Percentiles rank a stretch among this genome's conserved stretches.
These are phyloP conservation scores for Xylaria sp. DNA, from an alignment of 2,329 filamentous ascomycete genomes.

Conservation along the genomic window DNA sequence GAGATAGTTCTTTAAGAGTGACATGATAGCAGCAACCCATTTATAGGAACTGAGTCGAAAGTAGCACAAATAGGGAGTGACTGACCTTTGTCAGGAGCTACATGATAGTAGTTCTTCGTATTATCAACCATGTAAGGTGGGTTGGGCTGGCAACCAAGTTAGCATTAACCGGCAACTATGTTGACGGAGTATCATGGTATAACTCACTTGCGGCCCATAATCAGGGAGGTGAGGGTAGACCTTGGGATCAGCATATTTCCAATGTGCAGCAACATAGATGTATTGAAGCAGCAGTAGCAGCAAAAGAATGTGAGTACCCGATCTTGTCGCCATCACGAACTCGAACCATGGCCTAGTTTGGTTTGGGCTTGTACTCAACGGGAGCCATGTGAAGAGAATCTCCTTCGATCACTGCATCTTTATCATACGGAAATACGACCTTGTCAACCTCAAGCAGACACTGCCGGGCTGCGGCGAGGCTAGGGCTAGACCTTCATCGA, in stretches of 20 bases:
- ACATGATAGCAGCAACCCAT: not conserved
- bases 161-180: not conserved
- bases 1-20: too few relatives aligned
- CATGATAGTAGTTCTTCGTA: constrained; percentile 38
- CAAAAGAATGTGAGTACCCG: not conserved
- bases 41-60: not conserved
- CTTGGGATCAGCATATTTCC: constrained; percentile 10
- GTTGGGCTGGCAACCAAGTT: not conserved
- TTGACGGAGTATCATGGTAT: not conserved
- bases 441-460: too few relatives aligned
- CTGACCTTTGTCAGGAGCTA: constrained; percentile 39
- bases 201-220: constrained; percentile 5
- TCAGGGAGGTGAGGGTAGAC: constrained; percentile 7
- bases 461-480: too few relatives aligned
- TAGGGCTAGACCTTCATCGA: too few relatives aligned
- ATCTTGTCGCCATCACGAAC: not conserved
- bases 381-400: not conserved
- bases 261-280: constrained; percentile 3
- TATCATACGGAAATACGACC: too few relatives aligned
- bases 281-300: not conserved
- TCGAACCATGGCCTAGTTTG: not conserved
- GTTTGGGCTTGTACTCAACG: not conserved
- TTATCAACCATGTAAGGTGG: constrained; percentile 43
- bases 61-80: not conserved
- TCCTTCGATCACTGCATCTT: too few relatives aligned